Conservation (phyloP, 1,284 basidiomycete genomes). For the Pseudozyma hubeiensis region DNA sequence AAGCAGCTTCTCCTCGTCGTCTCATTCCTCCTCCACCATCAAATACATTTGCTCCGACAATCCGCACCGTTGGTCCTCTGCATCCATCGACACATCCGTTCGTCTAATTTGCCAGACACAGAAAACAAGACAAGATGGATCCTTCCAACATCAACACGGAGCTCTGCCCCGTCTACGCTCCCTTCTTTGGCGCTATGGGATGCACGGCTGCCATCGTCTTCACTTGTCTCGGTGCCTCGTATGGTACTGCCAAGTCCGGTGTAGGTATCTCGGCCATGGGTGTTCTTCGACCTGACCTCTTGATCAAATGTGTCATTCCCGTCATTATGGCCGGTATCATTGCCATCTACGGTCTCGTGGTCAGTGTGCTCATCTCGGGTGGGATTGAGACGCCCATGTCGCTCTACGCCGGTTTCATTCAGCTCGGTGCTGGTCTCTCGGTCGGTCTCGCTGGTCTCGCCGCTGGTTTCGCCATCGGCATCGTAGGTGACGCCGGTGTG, state of each 20-base stretch:
- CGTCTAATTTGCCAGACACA: not conserved
- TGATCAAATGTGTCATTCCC: constrained; percentile 98
- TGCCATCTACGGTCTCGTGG: constrained; percentile 76
- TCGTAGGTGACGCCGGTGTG: constrained; percentile 86
- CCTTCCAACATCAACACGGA: constrained; percentile 62
- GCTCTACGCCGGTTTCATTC: constrained; percentile 87
- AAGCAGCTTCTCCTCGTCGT: too few relatives aligned
- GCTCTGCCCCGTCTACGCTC: constrained; percentile 73
- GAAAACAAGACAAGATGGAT: constrained; percentile 46
- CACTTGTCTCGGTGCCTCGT: constrained; percentile 94
- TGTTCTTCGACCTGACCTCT: constrained; percentile 92
- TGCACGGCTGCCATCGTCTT: constrained; percentile 97
- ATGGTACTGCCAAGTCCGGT: constrained; percentile 95
- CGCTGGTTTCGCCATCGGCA: constrained; percentile 97
- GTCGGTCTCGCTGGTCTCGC: constrained; percentile 92
- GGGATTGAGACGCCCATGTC: constrained; percentile 71
- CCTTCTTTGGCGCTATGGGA: constrained; percentile 97
- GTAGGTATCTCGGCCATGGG: constrained; percentile 97
- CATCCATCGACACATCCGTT: constrained; percentile 4
- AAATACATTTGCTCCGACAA: not conserved
- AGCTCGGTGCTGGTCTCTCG: constrained; percentile 91
- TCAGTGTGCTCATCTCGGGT: constrained; percentile 71
- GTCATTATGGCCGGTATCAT: constrained; percentile 99
- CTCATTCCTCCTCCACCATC: too few relatives aligned
- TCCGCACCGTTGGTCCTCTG: constrained; percentile 7